Evolutionary conservation across 2,329 filamentous ascomycete species (phyloP).

Genomic region (Cladosporium sp.): DNA sequence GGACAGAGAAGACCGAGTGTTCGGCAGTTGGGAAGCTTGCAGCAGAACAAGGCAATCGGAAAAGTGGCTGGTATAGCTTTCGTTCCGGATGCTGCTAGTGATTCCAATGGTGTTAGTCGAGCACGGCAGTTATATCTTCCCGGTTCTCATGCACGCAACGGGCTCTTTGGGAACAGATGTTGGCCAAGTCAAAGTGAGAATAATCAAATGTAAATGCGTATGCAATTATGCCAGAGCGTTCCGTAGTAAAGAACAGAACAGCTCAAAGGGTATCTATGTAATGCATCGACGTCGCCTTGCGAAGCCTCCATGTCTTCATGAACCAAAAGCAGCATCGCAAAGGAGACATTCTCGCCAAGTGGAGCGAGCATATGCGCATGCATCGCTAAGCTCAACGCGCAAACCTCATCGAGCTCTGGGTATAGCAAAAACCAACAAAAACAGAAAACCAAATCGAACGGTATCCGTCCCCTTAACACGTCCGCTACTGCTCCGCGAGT

Average conservation of each 20-base stretch:
- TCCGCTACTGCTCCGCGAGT: slow-evolving; percentile 27
- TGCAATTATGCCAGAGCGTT: background rate
- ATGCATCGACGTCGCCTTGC: background rate
- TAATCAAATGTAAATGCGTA: background rate
- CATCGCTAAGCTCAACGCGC: background rate
- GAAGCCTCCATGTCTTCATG: background rate
- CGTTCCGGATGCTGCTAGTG: background rate
- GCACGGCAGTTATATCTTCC: background rate
- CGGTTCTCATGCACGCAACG: background rate
- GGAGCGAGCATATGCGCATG: background rate
- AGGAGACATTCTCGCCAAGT: background rate
- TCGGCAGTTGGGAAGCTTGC: slow-evolving; percentile 15
- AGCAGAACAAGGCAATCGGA: background rate
- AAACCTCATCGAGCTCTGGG: background rate
- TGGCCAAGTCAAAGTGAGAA: too few species aligned
- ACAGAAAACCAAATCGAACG: background rate
- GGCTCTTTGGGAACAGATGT: background rate
- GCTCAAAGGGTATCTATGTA: slow-evolving; percentile 1
- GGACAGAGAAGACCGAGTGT: slow-evolving; percentile 6
- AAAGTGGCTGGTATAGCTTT: background rate
- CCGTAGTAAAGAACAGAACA: background rate
- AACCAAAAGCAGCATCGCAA: background rate
- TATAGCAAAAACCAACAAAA: background rate
- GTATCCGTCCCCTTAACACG: background rate
- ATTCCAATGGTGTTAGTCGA: background rate